Evolutionary conservation across 1,284 basidiomycete species (phyloP).

Genomic region (Testicularia cyperi): DNA sequence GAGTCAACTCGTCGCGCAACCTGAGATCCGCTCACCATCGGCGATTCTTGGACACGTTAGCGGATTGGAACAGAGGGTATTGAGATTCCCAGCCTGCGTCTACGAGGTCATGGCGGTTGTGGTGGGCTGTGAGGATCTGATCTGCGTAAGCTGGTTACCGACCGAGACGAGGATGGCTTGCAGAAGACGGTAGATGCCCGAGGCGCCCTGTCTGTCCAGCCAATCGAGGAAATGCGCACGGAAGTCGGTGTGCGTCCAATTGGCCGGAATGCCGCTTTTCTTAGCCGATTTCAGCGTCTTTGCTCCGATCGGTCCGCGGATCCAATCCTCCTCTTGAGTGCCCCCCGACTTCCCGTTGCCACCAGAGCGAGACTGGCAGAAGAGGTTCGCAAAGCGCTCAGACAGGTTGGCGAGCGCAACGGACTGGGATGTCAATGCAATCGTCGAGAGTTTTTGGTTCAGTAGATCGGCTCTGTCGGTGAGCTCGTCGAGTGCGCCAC

Average conservation of each 20-base stretch:
- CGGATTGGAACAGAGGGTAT: too few species aligned
- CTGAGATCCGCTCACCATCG: too few species aligned
- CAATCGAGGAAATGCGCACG: conserved; percentile 30
- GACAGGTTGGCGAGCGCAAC: conserved; percentile 15
- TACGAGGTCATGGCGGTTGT: too few species aligned
- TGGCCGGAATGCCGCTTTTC: conserved; percentile 13
- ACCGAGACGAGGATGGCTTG: conserved; percentile 26
- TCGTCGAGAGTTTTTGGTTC: conserved; percentile 14
- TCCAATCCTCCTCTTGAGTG: conserved; percentile 7
- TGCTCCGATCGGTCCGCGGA: conserved; percentile 27
- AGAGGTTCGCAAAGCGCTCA: conserved; percentile 26
- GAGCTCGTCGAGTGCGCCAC: conserved; percentile 3
- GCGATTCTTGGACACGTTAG: too few species aligned
- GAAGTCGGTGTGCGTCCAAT: conserved; percentile 30
- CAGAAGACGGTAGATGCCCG: conserved; percentile 30
- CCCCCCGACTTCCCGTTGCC: not conserved
- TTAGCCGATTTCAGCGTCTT: conserved; percentile 15
- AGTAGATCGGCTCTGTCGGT: conserved; percentile 16
- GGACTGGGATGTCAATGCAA: conserved; percentile 23
- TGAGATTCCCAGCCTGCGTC: too few species aligned
- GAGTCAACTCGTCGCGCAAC: too few species aligned
- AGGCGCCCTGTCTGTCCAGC: conserved; percentile 19
- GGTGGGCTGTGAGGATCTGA: too few species aligned
- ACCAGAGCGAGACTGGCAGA: too few species aligned
- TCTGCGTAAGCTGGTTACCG: conserved; percentile 17